Evolutionary conservation across 148 eudicot genomes (phyloP).

Genomic region (Vaccinium vitisidaea): DNA sequence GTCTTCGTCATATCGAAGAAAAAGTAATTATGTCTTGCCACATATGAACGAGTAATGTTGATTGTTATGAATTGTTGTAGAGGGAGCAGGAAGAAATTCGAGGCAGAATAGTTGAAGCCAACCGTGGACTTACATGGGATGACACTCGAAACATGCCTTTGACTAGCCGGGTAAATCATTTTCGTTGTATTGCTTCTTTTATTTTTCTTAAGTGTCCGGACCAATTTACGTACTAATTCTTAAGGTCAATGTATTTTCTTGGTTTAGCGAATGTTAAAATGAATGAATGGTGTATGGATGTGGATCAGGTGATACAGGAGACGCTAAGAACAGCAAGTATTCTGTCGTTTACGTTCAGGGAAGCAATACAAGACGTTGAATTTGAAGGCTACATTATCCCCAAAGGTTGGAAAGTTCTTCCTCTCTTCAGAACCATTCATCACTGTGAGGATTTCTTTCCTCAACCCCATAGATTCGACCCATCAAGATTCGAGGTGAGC

Average conservation of each 20-base stretch:
- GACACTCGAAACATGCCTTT: constrained; percentile 71
- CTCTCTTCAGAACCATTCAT: constrained; percentile 84
- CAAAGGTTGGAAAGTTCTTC: constrained; percentile 92
- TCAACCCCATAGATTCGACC: constrained; percentile 75
- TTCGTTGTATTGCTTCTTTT: no score
- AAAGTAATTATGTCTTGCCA: no score
- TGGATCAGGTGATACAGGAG: constrained; percentile 75
- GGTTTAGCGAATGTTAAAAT: background rate
- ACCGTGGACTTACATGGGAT: constrained; percentile 74
- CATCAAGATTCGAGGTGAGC: constrained; percentile 85
- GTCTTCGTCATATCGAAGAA: no score
- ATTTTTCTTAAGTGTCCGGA: no score
- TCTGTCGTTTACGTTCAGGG: constrained; percentile 89
- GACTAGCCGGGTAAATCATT: constrained; percentile 55
- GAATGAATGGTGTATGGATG: background rate
- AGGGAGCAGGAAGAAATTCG: constrained; percentile 69
- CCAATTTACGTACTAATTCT: no score
- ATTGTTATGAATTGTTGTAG: constrained; percentile 31
- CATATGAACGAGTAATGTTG: background rate
- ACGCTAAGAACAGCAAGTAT: constrained; percentile 76
- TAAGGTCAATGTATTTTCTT: no score
- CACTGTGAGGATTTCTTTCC: constrained; percentile 70
- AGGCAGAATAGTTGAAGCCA: constrained; percentile 29
- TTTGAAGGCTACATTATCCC: constrained; percentile 78
- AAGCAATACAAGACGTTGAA: constrained; percentile 82